These are phyloP conservation scores for Paramyrothecium sp. DNA, from an alignment of 2,329 filamentous ascomycete genomes.

Conservation along the genomic window DNA sequence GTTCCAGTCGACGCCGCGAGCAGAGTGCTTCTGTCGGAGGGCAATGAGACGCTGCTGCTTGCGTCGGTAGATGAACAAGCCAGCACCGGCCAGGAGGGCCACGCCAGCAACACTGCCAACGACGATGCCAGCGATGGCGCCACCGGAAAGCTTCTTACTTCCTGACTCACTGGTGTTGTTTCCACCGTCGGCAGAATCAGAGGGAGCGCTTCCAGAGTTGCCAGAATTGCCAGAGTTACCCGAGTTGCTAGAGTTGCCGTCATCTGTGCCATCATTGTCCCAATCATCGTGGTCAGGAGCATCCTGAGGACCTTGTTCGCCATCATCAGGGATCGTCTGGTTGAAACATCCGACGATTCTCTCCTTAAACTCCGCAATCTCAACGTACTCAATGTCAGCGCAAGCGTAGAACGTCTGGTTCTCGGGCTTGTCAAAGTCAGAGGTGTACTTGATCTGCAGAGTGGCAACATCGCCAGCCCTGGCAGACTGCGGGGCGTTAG, in stretches of 20 bases:
- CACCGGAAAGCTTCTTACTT: slow-evolving; percentile 52
- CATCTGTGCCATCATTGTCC: slow-evolving; percentile 12
- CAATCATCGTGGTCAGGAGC: slow-evolving; percentile 11
- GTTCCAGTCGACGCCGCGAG: slow-evolving; percentile 10
- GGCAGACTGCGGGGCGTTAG: slow-evolving; percentile 29
- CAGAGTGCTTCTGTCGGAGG: slow-evolving; percentile 18
- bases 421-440: slow-evolving; percentile 39
- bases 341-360: slow-evolving; percentile 41
- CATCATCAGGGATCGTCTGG: slow-evolving; percentile 26
- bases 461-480: slow-evolving; percentile 44
- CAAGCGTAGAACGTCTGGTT: slow-evolving; percentile 49
- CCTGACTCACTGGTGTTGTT: slow-evolving; percentile 14
- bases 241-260: slow-evolving; percentile 3
- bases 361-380: slow-evolving; percentile 27
- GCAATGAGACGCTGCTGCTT: slow-evolving; percentile 20
- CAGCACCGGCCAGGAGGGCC: slow-evolving; percentile 56
- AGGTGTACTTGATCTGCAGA: slow-evolving; percentile 46
- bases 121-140: slow-evolving; percentile 73
- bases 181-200: slow-evolving; percentile 2
- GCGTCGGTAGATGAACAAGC: slow-evolving; percentile 52
- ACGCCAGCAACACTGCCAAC: slow-evolving; percentile 66
- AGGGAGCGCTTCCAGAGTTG: slow-evolving; percentile 11
- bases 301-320: not conserved
- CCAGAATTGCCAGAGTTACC: slow-evolving; percentile 10
- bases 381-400: slow-evolving; percentile 45